Conservation (phyloP, 129 eudicot species). For the Scalesia atractyloides region DNA sequence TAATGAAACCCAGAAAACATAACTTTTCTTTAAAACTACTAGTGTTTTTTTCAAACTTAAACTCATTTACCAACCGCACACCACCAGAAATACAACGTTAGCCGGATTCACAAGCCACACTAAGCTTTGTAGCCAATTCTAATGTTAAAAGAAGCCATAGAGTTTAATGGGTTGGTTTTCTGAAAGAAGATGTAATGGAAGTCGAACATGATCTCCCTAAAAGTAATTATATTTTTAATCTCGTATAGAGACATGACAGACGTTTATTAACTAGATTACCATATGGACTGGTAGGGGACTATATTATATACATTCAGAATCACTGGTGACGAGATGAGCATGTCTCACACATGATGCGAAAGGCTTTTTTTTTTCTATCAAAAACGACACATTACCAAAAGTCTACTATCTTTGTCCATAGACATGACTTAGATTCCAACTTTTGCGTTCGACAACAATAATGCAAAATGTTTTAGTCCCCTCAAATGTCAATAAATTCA, state of each 20-base stretch:
- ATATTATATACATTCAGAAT: no score
- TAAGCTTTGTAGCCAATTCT: neutral
- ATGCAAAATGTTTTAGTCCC: neutral
- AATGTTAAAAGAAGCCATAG: neutral
- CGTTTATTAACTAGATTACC: neutral
- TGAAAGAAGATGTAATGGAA: no score
- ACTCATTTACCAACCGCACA: neutral
- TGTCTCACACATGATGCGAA: neutral
- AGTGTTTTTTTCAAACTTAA: no score
- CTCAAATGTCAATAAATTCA: constrained; percentile 10
- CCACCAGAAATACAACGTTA: neutral
- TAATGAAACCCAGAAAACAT: no score
- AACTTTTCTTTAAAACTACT: no score
- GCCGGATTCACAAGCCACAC: neutral
- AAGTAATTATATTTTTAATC: no score
- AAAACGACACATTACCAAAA: neutral
- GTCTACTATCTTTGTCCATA: neutral
- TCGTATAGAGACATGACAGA: neutral
- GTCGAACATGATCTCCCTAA: no score
- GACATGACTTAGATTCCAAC: constrained; percentile 1
- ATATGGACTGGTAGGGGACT: neutral
- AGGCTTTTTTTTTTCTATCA: no score
- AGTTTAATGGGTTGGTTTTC: neutral
- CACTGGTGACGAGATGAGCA: neutral
- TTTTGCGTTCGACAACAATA: neutral